Base-by-base conservation (phyloP, 192 early-diverging fungal genomes). In the Backusella luteola region DNA sequence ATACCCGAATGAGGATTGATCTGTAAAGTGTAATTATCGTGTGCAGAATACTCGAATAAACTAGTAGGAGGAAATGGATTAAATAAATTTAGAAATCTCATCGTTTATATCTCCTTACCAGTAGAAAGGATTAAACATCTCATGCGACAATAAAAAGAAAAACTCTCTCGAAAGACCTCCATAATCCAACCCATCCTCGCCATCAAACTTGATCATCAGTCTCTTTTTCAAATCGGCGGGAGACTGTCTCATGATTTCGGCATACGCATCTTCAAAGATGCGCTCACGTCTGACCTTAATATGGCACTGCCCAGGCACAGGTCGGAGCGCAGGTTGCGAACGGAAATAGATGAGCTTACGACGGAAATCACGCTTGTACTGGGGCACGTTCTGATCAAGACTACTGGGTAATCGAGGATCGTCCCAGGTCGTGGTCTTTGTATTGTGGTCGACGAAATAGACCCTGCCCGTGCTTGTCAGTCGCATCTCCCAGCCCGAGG, bases 401-500 rank as follows among this genome's bases (percentile, higher is more conserved):
- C 91, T 93, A 82, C 91, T 93, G 34, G 93, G 93, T 56, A 94
- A 84, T 17, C 93, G 87, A n/a, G 93, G 93, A 81, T 94, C 98
- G 83, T 98, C 96, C 98, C 98, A 99, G 4, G 98, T 98, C 6
- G 98, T 98, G 12, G 94, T 98, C 81, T 97, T 98, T 66, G 95
- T 93, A 79, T 96, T 96, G 86, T 99, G 98, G 81, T 99, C 97
- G 14, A 99, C 96, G 90, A 98, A 99, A 85, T 99, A 99, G 23
- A 96, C 94, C 23, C 95, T 85, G 14, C 96, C 97, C 21, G 95
- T 97, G 75, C 92, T 93, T 11, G 96, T 99, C 66, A 96, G 87
- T 19, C 97, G 91, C 97, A 99, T 98, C 80, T 99, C 98, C 98
- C 98, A 99, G 23, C 97, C 97, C 42, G 93, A 94, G 17, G 98